phyloP scores from a whole-genome alignment of 2,329 filamentous ascomycete species.

The Penicillium psychrosexuale region DNA sequence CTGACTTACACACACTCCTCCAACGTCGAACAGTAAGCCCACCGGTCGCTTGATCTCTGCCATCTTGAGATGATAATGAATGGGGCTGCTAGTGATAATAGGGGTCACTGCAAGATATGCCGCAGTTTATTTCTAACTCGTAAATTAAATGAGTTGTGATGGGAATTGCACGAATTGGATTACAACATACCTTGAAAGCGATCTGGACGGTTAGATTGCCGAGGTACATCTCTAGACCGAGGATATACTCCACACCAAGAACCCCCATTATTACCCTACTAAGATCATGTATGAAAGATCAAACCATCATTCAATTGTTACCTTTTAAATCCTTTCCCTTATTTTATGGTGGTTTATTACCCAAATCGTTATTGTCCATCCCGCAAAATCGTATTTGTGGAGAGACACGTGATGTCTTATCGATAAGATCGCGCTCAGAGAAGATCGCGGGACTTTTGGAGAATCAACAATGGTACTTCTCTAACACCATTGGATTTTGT shows the following conservation, averaged over 20 bases:
- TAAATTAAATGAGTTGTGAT: background rate
- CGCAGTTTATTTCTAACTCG: background rate
- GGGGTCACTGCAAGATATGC: background rate
- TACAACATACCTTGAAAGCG: background rate
- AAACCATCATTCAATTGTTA: background rate
- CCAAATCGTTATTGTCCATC: background rate
- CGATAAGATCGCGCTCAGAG: constrained; percentile 6
- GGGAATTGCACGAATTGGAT: constrained; percentile 10
- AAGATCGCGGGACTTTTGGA: constrained; percentile 6
- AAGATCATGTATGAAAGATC: background rate
- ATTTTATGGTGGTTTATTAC: background rate
- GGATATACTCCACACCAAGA: constrained; percentile 4
- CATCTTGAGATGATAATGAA: constrained; percentile 31
- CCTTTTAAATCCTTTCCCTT: background rate
- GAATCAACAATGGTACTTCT: constrained; percentile 12
- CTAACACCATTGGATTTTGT: background rate
- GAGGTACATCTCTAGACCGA: constrained; percentile 26
- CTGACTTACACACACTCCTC: constrained; percentile 82
- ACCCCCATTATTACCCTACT: background rate
- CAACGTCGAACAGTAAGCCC: constrained; percentile 88
- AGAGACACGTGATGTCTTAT: constrained; percentile 7
- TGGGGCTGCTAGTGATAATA: background rate
- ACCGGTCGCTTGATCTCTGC: constrained; percentile 55
- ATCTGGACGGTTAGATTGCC: constrained; percentile 21
- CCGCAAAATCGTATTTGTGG: background rate